phyloP scores from a whole-genome alignment of 257 asterid genomes.

The Euphrasia confusa region DNA sequence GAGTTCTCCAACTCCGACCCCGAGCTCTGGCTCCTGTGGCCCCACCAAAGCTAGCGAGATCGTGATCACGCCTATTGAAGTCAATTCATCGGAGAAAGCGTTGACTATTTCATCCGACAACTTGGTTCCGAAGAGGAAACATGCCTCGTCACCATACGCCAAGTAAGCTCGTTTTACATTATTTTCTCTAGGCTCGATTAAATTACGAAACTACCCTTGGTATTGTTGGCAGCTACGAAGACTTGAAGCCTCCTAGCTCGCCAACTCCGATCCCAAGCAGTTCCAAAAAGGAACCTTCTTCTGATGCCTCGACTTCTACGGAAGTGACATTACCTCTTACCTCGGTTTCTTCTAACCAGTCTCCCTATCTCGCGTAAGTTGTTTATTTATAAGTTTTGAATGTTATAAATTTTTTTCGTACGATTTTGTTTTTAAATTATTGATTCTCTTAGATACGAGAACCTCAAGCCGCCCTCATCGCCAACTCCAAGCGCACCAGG shows the following conservation, averaged over 20 bases:
- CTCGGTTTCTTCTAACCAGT: too few relatives aligned
- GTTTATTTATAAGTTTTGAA: too few relatives aligned
- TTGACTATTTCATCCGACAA: slow-evolving; percentile 20
- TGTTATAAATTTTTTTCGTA: too few relatives aligned
- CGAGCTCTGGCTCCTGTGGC: slow-evolving; percentile 37
- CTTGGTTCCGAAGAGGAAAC: slow-evolving; percentile 28
- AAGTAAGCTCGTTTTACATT: slow-evolving; percentile 35
- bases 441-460: background rate
- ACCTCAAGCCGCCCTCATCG: background rate
- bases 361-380: too few relatives aligned
- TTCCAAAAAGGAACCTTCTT: slow-evolving; percentile 29
- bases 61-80: slow-evolving; percentile 26
- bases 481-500: background rate
- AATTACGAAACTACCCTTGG: background rate
- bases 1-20: slow-evolving; percentile 61
- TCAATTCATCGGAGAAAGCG: slow-evolving; percentile 30
- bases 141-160: slow-evolving; percentile 43
- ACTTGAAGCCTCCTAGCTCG: slow-evolving; percentile 61
- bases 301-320: slow-evolving; percentile 15
- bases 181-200: background rate
- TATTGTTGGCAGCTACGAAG: slow-evolving; percentile 46
- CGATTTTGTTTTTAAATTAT: too few relatives aligned
- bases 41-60: slow-evolving; percentile 27
- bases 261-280: slow-evolving; percentile 56
- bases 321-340: slow-evolving; percentile 29